phyloP scores from a whole-genome alignment of 2,329 filamentous ascomycete genomes.

The Fusarium sp. region DNA sequence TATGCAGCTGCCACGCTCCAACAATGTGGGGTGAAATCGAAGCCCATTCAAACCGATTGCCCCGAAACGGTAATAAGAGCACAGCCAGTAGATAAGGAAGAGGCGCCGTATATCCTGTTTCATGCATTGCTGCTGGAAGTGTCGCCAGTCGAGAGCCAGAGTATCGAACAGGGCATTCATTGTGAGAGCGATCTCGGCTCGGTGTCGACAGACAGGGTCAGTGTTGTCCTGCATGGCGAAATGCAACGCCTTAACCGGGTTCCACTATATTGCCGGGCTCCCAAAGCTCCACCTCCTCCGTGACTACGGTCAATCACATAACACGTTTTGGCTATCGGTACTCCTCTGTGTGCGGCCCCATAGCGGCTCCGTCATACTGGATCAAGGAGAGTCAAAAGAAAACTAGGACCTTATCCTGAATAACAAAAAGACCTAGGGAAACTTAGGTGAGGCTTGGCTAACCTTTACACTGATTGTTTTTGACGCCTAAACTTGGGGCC shows the following conservation, averaged over 20 bases:
- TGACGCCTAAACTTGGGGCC: not conserved
- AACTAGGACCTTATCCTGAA: not conserved
- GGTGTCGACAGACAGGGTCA: slow-evolving; percentile 1
- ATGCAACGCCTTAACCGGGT: slow-evolving; percentile 1
- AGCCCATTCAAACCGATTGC: not conserved
- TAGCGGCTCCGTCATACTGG: slow-evolving; percentile 20
- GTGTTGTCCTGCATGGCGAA: slow-evolving; percentile 12
- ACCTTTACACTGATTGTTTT: not conserved
- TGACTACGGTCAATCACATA: slow-evolving; percentile 39
- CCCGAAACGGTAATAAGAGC: not conserved
- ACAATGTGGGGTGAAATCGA: not conserved
- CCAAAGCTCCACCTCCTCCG: slow-evolving; percentile 8
- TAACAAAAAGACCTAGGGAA: not conserved
- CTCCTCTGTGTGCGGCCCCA: slow-evolving; percentile 20
- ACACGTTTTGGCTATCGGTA: slow-evolving; percentile 27
- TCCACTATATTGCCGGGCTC: slow-evolving; percentile 3
- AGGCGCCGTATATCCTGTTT: not conserved
- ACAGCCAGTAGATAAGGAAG: not conserved
- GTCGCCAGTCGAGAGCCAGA: not conserved
- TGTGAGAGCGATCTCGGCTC: slow-evolving; percentile 9
- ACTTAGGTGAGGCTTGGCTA: not conserved
- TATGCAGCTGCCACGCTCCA: slow-evolving; percentile 19
- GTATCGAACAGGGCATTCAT: not conserved
- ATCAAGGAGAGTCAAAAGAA: not conserved
- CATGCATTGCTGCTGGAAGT: not conserved